Percentiles rank a stretch among this genome's conserved stretches.
Conservation (phyloP, 352 stramenopile genomes). For the Albugo laibachii region DNA sequence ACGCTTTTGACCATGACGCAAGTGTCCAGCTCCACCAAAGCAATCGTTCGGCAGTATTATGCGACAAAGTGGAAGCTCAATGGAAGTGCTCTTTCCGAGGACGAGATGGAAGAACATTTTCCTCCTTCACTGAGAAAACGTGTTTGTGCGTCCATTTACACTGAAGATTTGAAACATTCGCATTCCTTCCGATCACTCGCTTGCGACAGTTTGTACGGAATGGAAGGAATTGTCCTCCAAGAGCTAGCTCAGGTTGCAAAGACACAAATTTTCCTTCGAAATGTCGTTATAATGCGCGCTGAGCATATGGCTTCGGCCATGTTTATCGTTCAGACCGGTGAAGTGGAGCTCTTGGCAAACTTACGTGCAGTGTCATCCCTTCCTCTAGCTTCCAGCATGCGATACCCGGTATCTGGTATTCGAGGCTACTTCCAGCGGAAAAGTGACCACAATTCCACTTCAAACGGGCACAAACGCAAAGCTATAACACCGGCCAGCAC, state of each 20-base stretch:
- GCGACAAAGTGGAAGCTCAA: constrained; percentile 58
- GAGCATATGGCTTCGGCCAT: constrained; percentile 29
- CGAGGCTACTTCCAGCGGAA: neutral
- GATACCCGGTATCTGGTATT: neutral
- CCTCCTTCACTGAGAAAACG: constrained; percentile 4
- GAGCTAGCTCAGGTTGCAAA: constrained; percentile 13
- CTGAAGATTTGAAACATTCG: too few relatives aligned
- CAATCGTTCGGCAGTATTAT: constrained; percentile 35
- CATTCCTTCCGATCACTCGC: neutral
- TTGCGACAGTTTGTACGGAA: neutral
- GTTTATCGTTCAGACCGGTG: constrained; percentile 38
- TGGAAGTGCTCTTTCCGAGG: constrained; percentile 25
- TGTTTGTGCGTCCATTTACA: too few relatives aligned
- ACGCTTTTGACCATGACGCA: constrained; percentile 20
- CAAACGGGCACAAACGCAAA: neutral
- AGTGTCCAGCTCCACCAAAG: constrained; percentile 26
- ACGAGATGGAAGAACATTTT: constrained; percentile 25
- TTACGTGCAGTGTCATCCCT: neutral
- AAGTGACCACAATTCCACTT: too few relatives aligned
- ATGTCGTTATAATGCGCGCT: constrained; percentile 30
- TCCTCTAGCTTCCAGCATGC: neutral
- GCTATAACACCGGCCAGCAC: neutral
- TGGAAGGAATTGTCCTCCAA: neutral
- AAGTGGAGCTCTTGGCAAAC: constrained; percentile 27
- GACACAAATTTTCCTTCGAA: constrained; percentile 36